These are phyloP conservation scores for Ambrosia artemisiifolia DNA, from an alignment of 129 eudicot species.

Conservation along the genomic window DNA sequence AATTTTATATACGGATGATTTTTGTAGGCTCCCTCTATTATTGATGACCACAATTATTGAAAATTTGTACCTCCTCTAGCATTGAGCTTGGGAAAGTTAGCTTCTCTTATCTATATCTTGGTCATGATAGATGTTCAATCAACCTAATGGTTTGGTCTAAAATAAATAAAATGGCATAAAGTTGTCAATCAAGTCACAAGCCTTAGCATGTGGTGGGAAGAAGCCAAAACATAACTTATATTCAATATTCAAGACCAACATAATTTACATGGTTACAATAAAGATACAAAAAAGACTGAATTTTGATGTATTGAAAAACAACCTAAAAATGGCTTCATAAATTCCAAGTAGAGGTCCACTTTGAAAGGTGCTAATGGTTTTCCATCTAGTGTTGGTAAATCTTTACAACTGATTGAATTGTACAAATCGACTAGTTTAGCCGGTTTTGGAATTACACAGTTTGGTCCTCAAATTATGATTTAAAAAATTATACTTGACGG, in stretches of 20 bases:
- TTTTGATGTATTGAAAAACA: not conserved
- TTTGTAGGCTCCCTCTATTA: not conserved
- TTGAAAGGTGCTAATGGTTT: not conserved
- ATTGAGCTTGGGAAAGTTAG: not conserved
- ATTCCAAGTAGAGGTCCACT: not conserved
- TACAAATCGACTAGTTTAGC: not conserved
- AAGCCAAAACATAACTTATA: not conserved
- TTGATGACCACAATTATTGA: not conserved
- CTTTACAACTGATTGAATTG: not conserved
- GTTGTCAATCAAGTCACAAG: conserved; percentile 1
- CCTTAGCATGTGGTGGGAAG: not conserved
- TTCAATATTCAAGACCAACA: not conserved
- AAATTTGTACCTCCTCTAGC: not conserved
- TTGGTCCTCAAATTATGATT: not conserved
- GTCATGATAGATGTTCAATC: not conserved
- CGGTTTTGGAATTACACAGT: not conserved
- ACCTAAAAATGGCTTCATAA: not conserved
- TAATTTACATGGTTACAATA: not conserved
- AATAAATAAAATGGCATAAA: not conserved
- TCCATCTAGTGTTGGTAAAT: not conserved
- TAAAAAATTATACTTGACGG: not conserved
- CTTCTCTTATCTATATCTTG: not conserved
- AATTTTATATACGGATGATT: not conserved
- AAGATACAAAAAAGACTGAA: not conserved
- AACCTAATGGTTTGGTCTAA: not conserved